Evolutionary conservation across 2,329 filamentous ascomycete genomes (phyloP).

Genomic region (Arthrobotrys sphaeroides): DNA sequence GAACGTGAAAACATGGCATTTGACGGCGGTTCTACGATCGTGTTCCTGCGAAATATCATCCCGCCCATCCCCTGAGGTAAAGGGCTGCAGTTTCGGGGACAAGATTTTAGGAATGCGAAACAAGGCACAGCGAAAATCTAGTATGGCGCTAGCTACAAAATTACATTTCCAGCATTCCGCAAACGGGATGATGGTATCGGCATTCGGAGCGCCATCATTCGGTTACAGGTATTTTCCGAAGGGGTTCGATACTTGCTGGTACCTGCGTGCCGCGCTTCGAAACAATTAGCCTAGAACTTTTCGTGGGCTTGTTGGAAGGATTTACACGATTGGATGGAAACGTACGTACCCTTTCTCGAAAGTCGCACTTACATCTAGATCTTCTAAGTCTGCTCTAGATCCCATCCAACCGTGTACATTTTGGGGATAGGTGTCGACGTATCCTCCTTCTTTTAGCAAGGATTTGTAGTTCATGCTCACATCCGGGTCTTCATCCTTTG

Average conservation of each 20-base stretch:
- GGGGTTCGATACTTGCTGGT: slow-evolving; percentile 27
- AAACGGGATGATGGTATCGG: slow-evolving; percentile 1
- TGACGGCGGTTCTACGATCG: too few species aligned
- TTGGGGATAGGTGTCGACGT: slow-evolving; percentile 27
- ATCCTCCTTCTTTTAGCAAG: not conserved
- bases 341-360: slow-evolving; percentile 31
- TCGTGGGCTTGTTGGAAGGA: not conserved
- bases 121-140: not conserved
- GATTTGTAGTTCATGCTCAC: slow-evolving; percentile 22
- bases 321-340: not conserved
- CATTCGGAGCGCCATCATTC: not conserved
- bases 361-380: not conserved
- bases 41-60: not conserved
- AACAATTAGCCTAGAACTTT: not conserved
- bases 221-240: slow-evolving; percentile 24
- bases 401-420: slow-evolving; percentile 49
- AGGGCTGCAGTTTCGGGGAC: too few species aligned
- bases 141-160: not conserved
- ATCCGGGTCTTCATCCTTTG: slow-evolving; percentile 30
- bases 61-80: too few species aligned
- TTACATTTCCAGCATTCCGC: not conserved
- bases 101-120: not conserved
- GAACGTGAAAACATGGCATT: too few species aligned
- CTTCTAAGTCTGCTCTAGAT: slow-evolving; percentile 6
- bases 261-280: not conserved